Conservation (phyloP, 2,329 filamentous ascomycete species). For the Penicillium occitanis region DNA sequence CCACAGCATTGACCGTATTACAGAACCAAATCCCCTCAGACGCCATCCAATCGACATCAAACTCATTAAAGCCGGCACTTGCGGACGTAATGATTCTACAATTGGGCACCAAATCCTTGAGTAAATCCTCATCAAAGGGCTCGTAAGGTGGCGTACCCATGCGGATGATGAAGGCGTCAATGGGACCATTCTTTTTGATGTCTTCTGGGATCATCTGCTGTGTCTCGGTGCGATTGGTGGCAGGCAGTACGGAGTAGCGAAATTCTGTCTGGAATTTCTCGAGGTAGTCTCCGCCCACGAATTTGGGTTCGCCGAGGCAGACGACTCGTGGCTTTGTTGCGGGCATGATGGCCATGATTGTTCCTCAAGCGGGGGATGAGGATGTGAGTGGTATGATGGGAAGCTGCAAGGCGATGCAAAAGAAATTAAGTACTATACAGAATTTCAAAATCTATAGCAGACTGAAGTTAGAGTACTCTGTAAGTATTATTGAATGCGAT, state of each 20-base stretch:
- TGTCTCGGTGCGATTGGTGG: conserved; percentile 39
- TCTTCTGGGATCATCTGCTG: conserved; percentile 39
- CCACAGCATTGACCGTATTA: conserved; percentile 70
- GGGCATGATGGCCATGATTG: conserved; percentile 13
- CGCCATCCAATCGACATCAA: conserved; percentile 48
- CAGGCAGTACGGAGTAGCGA: conserved; percentile 43
- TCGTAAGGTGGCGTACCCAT: conserved; percentile 53
- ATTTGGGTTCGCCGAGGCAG: conserved; percentile 43
- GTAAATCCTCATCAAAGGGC: conserved; percentile 51
- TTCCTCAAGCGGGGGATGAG: not conserved
- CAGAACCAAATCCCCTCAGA: conserved; percentile 52
- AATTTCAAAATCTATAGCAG: not conserved
- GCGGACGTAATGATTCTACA: conserved; percentile 51
- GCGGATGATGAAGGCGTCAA: conserved; percentile 52
- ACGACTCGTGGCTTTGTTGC: conserved; percentile 44
- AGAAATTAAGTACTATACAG: not conserved
- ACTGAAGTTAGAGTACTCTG: not conserved
- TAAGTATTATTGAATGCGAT: not conserved
- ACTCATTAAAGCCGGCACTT: conserved; percentile 52
- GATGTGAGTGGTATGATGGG: not conserved
- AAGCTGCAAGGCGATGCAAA: not conserved
- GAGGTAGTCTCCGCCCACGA: conserved; percentile 43
- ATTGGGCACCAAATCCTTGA: conserved; percentile 41
- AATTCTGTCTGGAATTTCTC: conserved; percentile 41
- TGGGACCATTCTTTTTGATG: conserved; percentile 40